Evolutionary conservation across 2,329 filamentous ascomycete genomes (phyloP), one percentile per base, ranked within the genome.

Genomic region (Fusarium pilosicola): DNA sequence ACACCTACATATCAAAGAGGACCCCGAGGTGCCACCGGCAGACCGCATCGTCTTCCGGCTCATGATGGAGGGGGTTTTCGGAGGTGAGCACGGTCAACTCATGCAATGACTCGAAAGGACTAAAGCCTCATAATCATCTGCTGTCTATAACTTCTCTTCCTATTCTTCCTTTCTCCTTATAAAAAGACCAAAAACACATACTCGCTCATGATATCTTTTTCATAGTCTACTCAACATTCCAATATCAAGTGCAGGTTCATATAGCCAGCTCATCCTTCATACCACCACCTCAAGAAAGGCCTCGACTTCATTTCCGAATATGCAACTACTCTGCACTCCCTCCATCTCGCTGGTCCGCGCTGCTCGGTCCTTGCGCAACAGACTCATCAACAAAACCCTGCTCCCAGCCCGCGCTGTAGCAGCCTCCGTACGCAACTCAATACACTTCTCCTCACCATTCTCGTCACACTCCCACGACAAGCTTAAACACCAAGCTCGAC

Each of bases 241-340:
- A 42, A 39, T 13, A 63, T 42, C 64, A 45, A 44, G 45, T 36
- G 13, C 26, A 46, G 32, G 36, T 22, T 49, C 38, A 24, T 26
- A 36, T 24, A 36, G 44, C 18, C 36, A 55, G 60, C 38, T 20
- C 51, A 30, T 32, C 34, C 11, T 52, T 34, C 42, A n/a, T 39
- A 69, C 41, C 66, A 20, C 22, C 66, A n/a, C 15, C 32, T 28
- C 38, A 20, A 44, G 18, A 45, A 44, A 41, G 6, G 30, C 26
- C n/a, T 20, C 28, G 39, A 44, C 24, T 45, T 42, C 63, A 42
- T 13, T 30, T 56, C 30, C 46, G 52, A 70, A 66, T 30, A 77
- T 78, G 76, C 71, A 78, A 48, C 62, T 77, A 17, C 32, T 77
- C 36, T 77, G 76, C 73, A 70, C 71, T 28, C 68, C 74, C 44